phyloP scores from a whole-genome alignment of 2,329 filamentous ascomycete species.

The Aspergillus sp. region DNA sequence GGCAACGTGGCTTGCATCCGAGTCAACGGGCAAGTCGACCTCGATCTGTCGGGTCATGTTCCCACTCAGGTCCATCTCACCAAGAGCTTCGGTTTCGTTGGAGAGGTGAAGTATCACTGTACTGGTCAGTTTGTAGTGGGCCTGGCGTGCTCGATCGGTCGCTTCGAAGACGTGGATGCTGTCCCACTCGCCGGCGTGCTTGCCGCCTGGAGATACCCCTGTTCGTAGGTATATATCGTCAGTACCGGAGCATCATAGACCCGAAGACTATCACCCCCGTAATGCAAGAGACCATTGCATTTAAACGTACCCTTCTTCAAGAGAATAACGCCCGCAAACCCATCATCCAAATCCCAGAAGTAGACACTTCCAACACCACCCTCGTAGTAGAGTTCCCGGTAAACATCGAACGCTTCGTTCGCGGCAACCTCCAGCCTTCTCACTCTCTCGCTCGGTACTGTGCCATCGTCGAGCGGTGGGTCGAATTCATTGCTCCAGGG shows the following conservation, averaged over 20 bases:
- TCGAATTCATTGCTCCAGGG: constrained; percentile 99
- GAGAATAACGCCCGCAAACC: constrained; percentile 92
- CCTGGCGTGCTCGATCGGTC: constrained; percentile 83
- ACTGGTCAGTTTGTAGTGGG: constrained; percentile 96
- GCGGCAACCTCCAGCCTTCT: constrained; percentile 90
- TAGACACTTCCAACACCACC: constrained; percentile 95
- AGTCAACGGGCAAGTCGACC: constrained; percentile 83
- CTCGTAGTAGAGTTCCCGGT: constrained; percentile 89
- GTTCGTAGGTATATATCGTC: neutral
- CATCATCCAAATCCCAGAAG: constrained; percentile 97
- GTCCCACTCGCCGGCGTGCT: constrained; percentile 86
- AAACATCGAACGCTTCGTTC: constrained; percentile 96
- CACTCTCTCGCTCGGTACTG: constrained; percentile 85
- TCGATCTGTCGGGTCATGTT: constrained; percentile 99
- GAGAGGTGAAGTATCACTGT: constrained; percentile 92
- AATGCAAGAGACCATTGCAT: neutral
- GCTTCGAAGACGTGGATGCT: constrained; percentile 99
- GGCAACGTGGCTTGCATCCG: constrained; percentile 88
- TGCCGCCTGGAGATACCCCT: constrained; percentile 66
- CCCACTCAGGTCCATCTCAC: constrained; percentile 86
- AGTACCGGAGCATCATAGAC: neutral
- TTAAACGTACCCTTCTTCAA: constrained; percentile 76
- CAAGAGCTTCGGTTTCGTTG: constrained; percentile 65
- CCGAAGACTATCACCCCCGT: neutral
- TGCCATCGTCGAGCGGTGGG: constrained; percentile 82